Evolutionary conservation across 2,329 filamentous ascomycete genomes (phyloP).

Genomic region (Ceratocystis huliohia): DNA sequence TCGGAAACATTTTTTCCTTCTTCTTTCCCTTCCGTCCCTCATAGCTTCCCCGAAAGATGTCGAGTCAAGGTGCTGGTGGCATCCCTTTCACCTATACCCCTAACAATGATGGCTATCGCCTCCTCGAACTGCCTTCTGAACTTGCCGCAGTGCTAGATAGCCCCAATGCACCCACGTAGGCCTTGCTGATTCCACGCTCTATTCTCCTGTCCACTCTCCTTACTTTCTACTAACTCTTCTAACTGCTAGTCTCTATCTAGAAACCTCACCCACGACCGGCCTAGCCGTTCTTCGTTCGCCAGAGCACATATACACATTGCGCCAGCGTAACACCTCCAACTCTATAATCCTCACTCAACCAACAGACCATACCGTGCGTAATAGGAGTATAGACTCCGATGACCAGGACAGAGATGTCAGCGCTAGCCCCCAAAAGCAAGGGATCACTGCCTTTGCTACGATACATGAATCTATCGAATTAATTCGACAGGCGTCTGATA

Average conservation of each 20-base stretch:
- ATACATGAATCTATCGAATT: constrained; percentile 52
- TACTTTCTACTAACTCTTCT: not conserved
- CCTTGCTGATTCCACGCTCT: constrained; percentile 18
- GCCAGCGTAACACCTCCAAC: constrained; percentile 56
- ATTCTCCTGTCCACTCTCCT: no score
- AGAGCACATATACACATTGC: constrained; percentile 43
- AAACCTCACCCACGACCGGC: constrained; percentile 35
- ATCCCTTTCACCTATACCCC: constrained; percentile 41
- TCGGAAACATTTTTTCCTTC: not conserved
- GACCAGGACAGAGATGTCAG: not conserved
- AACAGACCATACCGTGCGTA: constrained; percentile 20
- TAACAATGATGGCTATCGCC: constrained; percentile 41
- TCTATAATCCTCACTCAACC: constrained; percentile 39
- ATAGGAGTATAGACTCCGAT: not conserved
- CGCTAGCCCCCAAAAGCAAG: not conserved
- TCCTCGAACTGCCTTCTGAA: constrained; percentile 50
- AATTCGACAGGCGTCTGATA: constrained; percentile 31
- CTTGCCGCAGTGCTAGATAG: constrained; percentile 44
- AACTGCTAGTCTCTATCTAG: constrained; percentile 34
- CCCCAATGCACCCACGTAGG: constrained; percentile 40
- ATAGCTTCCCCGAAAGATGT: constrained; percentile 26
- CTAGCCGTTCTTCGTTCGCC: constrained; percentile 41
- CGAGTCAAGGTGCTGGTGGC: constrained; percentile 34
- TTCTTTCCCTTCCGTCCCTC: not conserved
- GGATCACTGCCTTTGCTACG: constrained; percentile 36